Conservation (phyloP, 2,329 filamentous ascomycete genomes). For the Xylaria sp. region DNA sequence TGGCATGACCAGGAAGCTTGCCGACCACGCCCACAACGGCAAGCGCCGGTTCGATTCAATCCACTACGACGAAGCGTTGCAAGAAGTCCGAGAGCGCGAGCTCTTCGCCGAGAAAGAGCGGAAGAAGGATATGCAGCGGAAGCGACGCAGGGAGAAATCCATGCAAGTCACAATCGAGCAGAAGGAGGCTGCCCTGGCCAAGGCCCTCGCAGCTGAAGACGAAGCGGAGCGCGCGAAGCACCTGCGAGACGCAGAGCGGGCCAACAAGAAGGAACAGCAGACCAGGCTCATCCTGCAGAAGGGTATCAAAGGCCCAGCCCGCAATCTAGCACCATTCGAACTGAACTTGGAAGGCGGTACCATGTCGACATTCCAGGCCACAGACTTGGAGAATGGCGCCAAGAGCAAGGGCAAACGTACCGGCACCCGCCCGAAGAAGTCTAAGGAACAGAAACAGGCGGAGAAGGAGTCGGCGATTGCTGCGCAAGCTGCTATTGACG, state of each 20-base stretch:
- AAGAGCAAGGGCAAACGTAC: slow-evolving; percentile 57
- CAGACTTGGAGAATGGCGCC: slow-evolving; percentile 54
- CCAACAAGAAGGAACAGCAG: slow-evolving; percentile 89
- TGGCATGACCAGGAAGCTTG: slow-evolving; percentile 63
- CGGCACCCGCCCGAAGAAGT: slow-evolving; percentile 81
- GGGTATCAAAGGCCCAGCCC: slow-evolving; percentile 76
- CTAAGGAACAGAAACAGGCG: slow-evolving; percentile 82
- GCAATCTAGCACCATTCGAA: slow-evolving; percentile 69
- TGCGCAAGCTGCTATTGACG: slow-evolving; percentile 81
- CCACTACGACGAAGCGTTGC: slow-evolving; percentile 78
- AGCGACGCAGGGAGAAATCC: slow-evolving; percentile 92
- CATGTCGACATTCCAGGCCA: slow-evolving; percentile 80
- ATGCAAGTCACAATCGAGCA: slow-evolving; percentile 91
- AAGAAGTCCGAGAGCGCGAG: slow-evolving; percentile 87
- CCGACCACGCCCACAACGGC: slow-evolving; percentile 69
- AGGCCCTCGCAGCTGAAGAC: slow-evolving; percentile 77
- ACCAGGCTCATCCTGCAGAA: slow-evolving; percentile 87
- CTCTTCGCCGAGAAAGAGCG: slow-evolving; percentile 95
- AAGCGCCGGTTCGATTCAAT: slow-evolving; percentile 75
- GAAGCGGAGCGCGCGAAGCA: slow-evolving; percentile 81
- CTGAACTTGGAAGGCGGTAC: slow-evolving; percentile 83
- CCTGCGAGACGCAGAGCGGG: slow-evolving; percentile 82
- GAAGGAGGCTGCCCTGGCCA: slow-evolving; percentile 80
- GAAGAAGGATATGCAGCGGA: slow-evolving; percentile 99
- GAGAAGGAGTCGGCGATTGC: slow-evolving; percentile 83